These are phyloP conservation scores for Stenogyne calaminthoides DNA, from an alignment of 305 asterid genomes.

Conservation along the genomic window DNA sequence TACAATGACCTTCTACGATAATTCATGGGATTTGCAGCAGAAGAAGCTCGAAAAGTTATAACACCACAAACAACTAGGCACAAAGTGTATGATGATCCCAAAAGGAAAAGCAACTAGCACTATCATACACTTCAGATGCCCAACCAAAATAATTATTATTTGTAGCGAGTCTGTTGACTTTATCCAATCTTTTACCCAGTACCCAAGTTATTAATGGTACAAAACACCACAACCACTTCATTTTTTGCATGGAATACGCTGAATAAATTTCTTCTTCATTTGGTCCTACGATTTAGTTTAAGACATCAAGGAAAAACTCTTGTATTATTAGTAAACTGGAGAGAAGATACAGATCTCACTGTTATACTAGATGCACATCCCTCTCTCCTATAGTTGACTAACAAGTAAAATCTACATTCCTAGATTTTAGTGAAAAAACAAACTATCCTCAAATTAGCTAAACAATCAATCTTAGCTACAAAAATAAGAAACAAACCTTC, in stretches of 20 bases:
- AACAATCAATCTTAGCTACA: background rate
- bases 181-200: background rate
- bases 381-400: background rate
- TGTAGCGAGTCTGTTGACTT: background rate
- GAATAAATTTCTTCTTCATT: background rate
- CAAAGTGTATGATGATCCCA: background rate
- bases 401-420: background rate
- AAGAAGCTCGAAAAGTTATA: background rate
- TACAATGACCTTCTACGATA: background rate
- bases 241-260: background rate
- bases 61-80: background rate
- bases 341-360: background rate
- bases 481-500: conserved; percentile 53
- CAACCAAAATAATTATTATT: background rate
- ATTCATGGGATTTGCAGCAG: background rate
- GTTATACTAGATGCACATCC: background rate
- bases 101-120: background rate
- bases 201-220: background rate
- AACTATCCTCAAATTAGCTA: background rate
- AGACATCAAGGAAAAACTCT: background rate
- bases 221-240: background rate
- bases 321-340: background rate
- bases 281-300: background rate
- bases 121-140: background rate
- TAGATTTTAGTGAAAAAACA: background rate